Evolutionary conservation across 139 green algal species (phyloP).

Genomic region (Chlamydomonas incerta): DNA sequence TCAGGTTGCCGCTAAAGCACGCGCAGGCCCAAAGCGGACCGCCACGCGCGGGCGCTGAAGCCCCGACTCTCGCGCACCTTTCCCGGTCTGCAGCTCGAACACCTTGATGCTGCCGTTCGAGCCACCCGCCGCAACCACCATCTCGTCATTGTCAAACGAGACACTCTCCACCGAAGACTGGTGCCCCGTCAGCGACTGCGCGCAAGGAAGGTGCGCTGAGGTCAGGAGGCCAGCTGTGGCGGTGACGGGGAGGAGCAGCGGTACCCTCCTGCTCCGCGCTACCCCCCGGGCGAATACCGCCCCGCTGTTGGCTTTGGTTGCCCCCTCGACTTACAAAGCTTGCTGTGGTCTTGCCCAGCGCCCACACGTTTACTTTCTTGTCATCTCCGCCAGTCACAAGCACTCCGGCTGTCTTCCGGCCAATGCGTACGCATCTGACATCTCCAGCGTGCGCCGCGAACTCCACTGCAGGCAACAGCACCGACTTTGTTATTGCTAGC

Average conservation of each 20-base stretch:
- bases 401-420: conserved; percentile 74
- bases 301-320: too few relatives aligned
- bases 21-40: too few relatives aligned
- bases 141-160: conserved; percentile 80
- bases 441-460: conserved; percentile 80
- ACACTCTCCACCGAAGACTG: conserved; percentile 80
- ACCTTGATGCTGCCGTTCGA: conserved; percentile 81
- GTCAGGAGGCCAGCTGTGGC: too few relatives aligned
- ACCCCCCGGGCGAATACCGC: too few relatives aligned
- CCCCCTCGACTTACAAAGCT: conserved; percentile 55
- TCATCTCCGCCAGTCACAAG: conserved; percentile 92
- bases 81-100: conserved; percentile 83
- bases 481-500: too few relatives aligned
- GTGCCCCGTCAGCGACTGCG: conserved; percentile 76
- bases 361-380: conserved; percentile 90
- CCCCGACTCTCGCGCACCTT: conserved; percentile 65
- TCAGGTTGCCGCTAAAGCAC: too few relatives aligned
- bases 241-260: too few relatives aligned
- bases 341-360: conserved; percentile 74
- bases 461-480: conserved; percentile 69
- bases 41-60: too few relatives aligned
- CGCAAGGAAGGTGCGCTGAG: too few relatives aligned
- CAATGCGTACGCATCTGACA: conserved; percentile 86
- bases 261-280: too few relatives aligned
- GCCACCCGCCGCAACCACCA: conserved; percentile 79